Conservation (phyloP, 1,284 basidiomycete species). For the Apiotrichum gamsii region DNA sequence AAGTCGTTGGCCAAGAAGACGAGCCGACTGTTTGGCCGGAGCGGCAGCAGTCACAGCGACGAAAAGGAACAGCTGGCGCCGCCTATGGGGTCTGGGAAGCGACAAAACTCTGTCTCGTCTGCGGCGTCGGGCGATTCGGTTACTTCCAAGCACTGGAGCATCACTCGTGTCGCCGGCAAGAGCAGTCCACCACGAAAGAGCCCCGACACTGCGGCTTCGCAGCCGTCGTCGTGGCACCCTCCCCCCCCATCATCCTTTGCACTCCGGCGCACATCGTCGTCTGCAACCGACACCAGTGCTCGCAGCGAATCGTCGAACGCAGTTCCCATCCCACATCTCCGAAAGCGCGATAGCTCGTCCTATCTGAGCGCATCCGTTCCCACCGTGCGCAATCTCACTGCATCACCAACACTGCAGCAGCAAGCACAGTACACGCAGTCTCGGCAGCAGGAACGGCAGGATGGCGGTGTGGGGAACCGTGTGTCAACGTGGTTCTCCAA, state of each 20-base stretch:
- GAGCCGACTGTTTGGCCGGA: slow-evolving; percentile 34
- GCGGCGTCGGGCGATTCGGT: slow-evolving; percentile 23
- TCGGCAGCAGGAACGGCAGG: slow-evolving; percentile 2
- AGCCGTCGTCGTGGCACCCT: slow-evolving; percentile 19
- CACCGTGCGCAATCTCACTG: background rate
- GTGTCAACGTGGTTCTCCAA: slow-evolving; percentile 44
- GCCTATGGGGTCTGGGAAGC: too few species aligned
- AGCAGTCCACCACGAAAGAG: slow-evolving; percentile 6
- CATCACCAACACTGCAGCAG: background rate
- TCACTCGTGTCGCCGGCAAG: slow-evolving; percentile 17
- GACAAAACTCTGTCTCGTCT: slow-evolving; percentile 37
- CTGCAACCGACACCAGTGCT: slow-evolving; percentile 5
- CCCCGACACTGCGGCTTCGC: slow-evolving; percentile 13
- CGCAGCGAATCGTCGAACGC: background rate
- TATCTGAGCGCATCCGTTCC: slow-evolving; percentile 32
- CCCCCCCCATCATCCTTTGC: slow-evolving; percentile 12
- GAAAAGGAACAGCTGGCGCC: slow-evolving; percentile 5
- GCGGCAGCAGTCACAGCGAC: slow-evolving; percentile 3
- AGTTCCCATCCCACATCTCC: slow-evolving; percentile 16
- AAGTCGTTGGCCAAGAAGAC: slow-evolving; percentile 42
- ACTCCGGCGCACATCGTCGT: slow-evolving; percentile 26
- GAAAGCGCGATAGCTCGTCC: slow-evolving; percentile 20
- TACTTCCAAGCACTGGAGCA: slow-evolving; percentile 6
- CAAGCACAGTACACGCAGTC: background rate
- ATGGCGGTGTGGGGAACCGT: slow-evolving; percentile 28